Percentiles rank a stretch among this genome's conserved stretches.
Evolutionary conservation across 768 basidiomycete genomes (phyloP).

Genomic region (Kockovaella imperatae): DNA sequence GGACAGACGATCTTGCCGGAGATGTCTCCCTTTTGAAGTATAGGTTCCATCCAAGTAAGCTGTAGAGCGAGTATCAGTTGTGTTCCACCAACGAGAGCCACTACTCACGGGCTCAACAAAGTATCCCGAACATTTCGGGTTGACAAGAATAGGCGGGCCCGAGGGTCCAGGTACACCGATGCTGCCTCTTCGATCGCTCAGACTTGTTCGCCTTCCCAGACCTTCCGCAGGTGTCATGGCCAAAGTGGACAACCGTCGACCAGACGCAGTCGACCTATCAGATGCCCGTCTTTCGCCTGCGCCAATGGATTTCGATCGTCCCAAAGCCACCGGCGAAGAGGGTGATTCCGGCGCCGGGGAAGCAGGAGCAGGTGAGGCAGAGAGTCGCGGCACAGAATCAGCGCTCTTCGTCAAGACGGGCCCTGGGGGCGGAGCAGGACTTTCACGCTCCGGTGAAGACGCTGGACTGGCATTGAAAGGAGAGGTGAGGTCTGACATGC

Average conservation of each 20-base stretch:
- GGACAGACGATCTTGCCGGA: constrained; percentile 88
- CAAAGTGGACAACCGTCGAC: constrained; percentile 15
- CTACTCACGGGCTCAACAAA: constrained; percentile 84
- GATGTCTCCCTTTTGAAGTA: constrained; percentile 64
- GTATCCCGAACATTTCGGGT: constrained; percentile 87
- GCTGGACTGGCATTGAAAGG: constrained; percentile 18
- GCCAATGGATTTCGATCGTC: no score
- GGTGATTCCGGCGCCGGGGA: no score
- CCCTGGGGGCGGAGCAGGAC: no score
- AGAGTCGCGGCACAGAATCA: no score
- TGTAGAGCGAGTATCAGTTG: constrained; percentile 32
- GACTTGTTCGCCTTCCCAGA: constrained; percentile 1
- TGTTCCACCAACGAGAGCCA: neutral
- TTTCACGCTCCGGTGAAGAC: constrained; percentile 30
- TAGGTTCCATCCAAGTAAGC: constrained; percentile 95
- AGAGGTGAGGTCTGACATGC: constrained; percentile 19
- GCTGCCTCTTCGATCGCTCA: neutral
- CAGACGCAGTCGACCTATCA: constrained; percentile 14
- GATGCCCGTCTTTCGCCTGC: constrained; percentile 1
- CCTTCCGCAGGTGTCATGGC: constrained; percentile 31
- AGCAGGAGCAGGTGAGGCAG: no score
- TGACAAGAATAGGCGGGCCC: constrained; percentile 50
- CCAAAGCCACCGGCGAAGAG: no score
- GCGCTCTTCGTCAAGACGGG: no score
- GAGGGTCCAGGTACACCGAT: constrained; percentile 5